Evolutionary conservation across 768 basidiomycete genomes (phyloP), one percentile per base, ranked within the genome.

Genomic region (Leccinum sublutescens): DNA sequence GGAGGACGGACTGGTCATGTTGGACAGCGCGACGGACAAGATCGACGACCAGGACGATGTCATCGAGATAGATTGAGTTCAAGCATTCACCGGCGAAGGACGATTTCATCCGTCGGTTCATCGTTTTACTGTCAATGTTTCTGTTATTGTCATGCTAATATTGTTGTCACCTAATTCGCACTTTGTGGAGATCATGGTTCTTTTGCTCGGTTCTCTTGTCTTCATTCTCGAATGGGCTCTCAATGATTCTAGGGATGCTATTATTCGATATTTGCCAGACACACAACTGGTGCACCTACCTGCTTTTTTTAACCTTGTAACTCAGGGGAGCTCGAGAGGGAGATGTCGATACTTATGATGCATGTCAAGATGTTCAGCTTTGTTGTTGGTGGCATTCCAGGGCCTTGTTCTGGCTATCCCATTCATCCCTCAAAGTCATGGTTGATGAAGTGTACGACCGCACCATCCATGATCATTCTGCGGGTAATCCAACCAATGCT

Each of bases 1-100:
- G 50, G 85, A 88, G 66, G 90, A 93, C 56, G 91, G 91, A 9
- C 66, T 93, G 49, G 69, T 93, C 34, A 62, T 91, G 64, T 71
- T 93, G 69, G 88, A 89, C 33, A 75, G 77, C 11, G 78, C 76
- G 34, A 77, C 82, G 57, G 85, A 86, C 62, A 66, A 71, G 64
- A 68, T 86, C 31, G 85, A 76, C 27, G 85, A 76, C 27, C 68
- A 82, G 23, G 85, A 86, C 52, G 85, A 87, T 61, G 71, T 85
- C 11, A 85, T 86, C 54, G 80, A 75, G 70, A 79, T 86, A 62
- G 82, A 87, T 66, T 82, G 73, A 81, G 48, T 45, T 45, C 43
- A 45, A 45, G 43, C 43, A 45, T 29, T 21, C 15, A 29, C 9
- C 27, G 2, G 31, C 6, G 21, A 19, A 12, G 11, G 50, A 21